Evolutionary conservation across 192 early-diverging fungal species (phyloP), one percentile per base, ranked within the genome.

Genomic region (Podila verticillata): DNA sequence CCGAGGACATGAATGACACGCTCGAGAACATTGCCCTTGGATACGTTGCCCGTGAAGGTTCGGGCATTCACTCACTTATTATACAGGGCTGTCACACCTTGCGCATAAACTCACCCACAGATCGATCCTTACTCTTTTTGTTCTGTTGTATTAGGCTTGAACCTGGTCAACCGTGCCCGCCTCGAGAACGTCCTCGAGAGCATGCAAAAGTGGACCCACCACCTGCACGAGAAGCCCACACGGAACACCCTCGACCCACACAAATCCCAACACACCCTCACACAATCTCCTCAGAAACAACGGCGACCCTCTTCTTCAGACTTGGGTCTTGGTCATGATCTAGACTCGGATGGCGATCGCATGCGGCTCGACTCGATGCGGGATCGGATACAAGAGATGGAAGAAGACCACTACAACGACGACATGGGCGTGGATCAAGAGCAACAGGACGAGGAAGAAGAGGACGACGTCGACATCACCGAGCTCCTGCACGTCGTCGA

Each of bases 11-110:
- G 26, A 69, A 79, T 5, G 86, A 87, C 17, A 86, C 91, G 62
- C 79, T 95, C 2, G 92, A 95, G 47, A 85, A 86, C 28, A 89
- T 96, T 30, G 92, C 91, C 10, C 78, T 85, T 36, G 86, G 89
- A 47, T 95, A 93, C 85, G 83, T 89, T 19, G 90, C 93, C 32
- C 86, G 91, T 28, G 89, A 93, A 85, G 93, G 93, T 92, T n/a
- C n/a, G n/a, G n/a, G n/a, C n/a, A n/a, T n/a, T n/a, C n/a, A n/a
- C n/a, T n/a, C n/a, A n/a, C n/a, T n/a, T n/a, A n/a, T n/a, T n/a
- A n/a, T n/a, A n/a, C n/a, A n/a, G n/a, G n/a, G n/a, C n/a, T n/a
- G n/a, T n/a, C n/a, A n/a, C n/a, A n/a, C n/a, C n/a, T n/a, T n/a
- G n/a, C n/a, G 19, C 15, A 63, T 22, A 24, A 15, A 13, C 15